Percentiles rank a stretch among this genome's conserved stretches.
Evolutionary conservation across 2,329 filamentous ascomycete species (phyloP).

Genomic region (Nemania serpens): DNA sequence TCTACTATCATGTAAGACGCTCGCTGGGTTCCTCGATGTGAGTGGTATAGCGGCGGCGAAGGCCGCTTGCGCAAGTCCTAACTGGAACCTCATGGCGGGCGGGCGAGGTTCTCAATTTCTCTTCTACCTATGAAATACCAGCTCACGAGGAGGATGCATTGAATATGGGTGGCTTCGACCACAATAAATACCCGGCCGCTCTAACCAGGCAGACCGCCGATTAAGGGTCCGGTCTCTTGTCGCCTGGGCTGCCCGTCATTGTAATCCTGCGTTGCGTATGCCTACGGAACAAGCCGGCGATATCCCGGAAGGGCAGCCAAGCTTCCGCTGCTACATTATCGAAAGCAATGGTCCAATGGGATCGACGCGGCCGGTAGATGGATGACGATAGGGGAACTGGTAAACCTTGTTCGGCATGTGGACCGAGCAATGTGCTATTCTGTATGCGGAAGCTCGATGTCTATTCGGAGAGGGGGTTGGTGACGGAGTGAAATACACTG

Average conservation of each 20-base stretch:
- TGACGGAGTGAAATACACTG: neutral
- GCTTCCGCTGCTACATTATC: slow-evolving; percentile 14
- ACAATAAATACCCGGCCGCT: neutral
- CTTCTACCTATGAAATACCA: neutral
- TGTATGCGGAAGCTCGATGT: slow-evolving; percentile 24
- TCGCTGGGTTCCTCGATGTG: slow-evolving; percentile 32
- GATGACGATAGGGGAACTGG: slow-evolving; percentile 9
- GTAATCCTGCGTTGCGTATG: slow-evolving; percentile 1
- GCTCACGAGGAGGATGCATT: no score
- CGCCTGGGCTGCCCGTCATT: neutral
- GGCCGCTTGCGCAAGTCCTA: slow-evolving; percentile 23
- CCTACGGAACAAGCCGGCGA: neutral
- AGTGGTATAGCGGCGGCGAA: slow-evolving; percentile 26
- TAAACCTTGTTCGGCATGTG: slow-evolving; percentile 1
- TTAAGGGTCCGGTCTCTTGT: neutral
- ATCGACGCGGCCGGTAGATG: neutral
- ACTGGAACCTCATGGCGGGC: slow-evolving; percentile 23
- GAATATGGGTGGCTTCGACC: neutral
- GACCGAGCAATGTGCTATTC: slow-evolving; percentile 3
- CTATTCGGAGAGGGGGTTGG: slow-evolving; percentile 10
- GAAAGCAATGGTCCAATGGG: slow-evolving; percentile 17
- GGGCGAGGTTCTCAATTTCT: neutral
- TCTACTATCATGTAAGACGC: slow-evolving; percentile 17
- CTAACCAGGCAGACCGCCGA: no score
- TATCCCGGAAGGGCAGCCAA: slow-evolving; percentile 18